These are phyloP conservation scores for Cryptococcus jaspeensis DNA, from an alignment of 1,284 basidiomycete species.

Conservation along the genomic window DNA sequence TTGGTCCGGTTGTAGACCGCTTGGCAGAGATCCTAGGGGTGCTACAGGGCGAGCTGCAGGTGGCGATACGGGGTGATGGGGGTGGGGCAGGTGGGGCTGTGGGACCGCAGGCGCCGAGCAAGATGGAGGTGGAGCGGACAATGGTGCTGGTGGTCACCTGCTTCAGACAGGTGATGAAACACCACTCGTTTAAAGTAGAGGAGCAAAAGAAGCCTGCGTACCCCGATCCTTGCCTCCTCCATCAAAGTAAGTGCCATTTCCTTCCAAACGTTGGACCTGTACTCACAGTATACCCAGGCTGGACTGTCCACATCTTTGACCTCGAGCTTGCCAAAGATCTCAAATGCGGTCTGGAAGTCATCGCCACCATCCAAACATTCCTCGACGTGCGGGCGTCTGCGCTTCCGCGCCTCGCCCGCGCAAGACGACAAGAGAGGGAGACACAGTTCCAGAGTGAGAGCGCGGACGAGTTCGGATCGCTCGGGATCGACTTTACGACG, in stretches of 20 bases:
- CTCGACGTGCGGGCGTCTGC: constrained; percentile 61
- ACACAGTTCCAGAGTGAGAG: constrained; percentile 62
- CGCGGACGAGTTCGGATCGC: constrained; percentile 60
- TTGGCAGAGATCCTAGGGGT: constrained; percentile 62
- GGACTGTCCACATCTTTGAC: constrained; percentile 63
- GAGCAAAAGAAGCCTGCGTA: constrained; percentile 51
- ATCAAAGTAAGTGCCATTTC: constrained; percentile 57
- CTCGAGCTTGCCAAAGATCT: constrained; percentile 56
- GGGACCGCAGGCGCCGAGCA: constrained; percentile 20
- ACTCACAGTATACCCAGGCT: constrained; percentile 53
- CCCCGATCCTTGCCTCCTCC: constrained; percentile 66
- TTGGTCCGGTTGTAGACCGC: constrained; percentile 66
- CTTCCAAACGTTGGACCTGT: neutral
- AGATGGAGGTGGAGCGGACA: constrained; percentile 44
- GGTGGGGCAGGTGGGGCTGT: neutral
- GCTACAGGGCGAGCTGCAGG: constrained; percentile 62
- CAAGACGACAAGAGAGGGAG: constrained; percentile 36
- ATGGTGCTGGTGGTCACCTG: constrained; percentile 62
- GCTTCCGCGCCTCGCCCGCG: constrained; percentile 56
- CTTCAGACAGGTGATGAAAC: constrained; percentile 63
- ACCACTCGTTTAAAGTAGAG: constrained; percentile 53
- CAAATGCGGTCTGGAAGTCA: constrained; percentile 60
- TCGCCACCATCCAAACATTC: constrained; percentile 64
- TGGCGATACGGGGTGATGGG: neutral
- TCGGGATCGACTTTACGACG: constrained; percentile 47